Percentiles rank a stretch among this genome's conserved stretches.
phyloP scores from a whole-genome alignment of 805 yeast species.

The Ogataea polymorpha region DNA sequence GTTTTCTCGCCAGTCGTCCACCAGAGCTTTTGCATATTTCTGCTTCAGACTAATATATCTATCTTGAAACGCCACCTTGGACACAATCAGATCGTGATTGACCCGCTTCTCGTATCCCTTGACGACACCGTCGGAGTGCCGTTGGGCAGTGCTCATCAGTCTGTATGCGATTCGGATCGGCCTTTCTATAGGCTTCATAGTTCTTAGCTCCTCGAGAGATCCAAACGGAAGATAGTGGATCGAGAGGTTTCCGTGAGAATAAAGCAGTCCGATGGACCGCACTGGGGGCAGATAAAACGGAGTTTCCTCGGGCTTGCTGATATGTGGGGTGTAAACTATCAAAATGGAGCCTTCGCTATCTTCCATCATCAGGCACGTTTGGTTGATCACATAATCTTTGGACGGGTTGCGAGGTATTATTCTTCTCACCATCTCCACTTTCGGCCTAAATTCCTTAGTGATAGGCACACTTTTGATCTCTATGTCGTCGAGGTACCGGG shows the following conservation, averaged over 20 bases:
- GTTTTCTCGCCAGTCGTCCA: slow-evolving; percentile 85
- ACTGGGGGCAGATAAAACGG: slow-evolving; percentile 93
- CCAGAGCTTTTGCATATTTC: slow-evolving; percentile 70
- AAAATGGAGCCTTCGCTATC: slow-evolving; percentile 42
- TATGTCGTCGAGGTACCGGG: slow-evolving; percentile 39
- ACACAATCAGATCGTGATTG: slow-evolving; percentile 81
- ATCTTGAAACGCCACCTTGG: slow-evolving; percentile 79
- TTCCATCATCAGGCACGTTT: slow-evolving; percentile 64
- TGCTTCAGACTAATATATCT: slow-evolving; percentile 76
- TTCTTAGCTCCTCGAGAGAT: slow-evolving; percentile 26
- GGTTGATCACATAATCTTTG: slow-evolving; percentile 79
- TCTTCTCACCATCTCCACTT: slow-evolving; percentile 65
- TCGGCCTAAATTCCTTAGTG: slow-evolving; percentile 31
- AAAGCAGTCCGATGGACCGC: slow-evolving; percentile 69
- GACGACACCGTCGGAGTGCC: slow-evolving; percentile 81
- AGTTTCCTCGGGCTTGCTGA: slow-evolving; percentile 51
- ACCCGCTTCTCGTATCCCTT: slow-evolving; percentile 87
- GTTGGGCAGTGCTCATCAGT: slow-evolving; percentile 71
- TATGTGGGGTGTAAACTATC: slow-evolving; percentile 78
- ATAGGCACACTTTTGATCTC: slow-evolving; percentile 37
- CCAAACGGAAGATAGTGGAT: slow-evolving; percentile 73
- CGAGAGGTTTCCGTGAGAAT: slow-evolving; percentile 47
- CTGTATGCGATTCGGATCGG: slow-evolving; percentile 79
- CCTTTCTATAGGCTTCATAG: slow-evolving; percentile 49
- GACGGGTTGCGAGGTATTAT: slow-evolving; percentile 90